Conservation (phyloP, 805 yeast genomes). For the Ogataea nakhonphanomensis region DNA sequence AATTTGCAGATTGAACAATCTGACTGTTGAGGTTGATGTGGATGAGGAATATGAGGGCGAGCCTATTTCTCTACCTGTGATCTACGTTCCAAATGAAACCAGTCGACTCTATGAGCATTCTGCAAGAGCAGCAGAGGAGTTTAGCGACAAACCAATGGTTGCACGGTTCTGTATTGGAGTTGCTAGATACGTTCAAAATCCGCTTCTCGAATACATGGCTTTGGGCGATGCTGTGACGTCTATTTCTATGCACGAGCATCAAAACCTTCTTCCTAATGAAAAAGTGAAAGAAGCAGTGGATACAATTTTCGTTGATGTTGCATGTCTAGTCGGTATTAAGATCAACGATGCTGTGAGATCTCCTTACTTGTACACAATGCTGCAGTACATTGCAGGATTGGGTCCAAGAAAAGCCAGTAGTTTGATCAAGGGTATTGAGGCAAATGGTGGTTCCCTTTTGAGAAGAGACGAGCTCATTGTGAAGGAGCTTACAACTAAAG, state of each 20-base stretch:
- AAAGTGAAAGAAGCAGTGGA: slow-evolving; percentile 63
- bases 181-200: slow-evolving; percentile 90
- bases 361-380: slow-evolving; percentile 60
- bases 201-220: slow-evolving; percentile 84
- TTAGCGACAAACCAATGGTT: slow-evolving; percentile 77
- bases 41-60: slow-evolving; percentile 32
- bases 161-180: slow-evolving; percentile 83
- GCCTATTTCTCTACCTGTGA: slow-evolving; percentile 48
- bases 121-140: slow-evolving; percentile 68
- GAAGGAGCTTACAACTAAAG: slow-evolving; percentile 71
- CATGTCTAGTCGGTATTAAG: slow-evolving; percentile 89
- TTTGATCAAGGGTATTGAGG: slow-evolving; percentile 73
- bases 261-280: slow-evolving; percentile 64
- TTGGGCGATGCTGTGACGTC: slow-evolving; percentile 72
- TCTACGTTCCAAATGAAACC: slow-evolving; percentile 91
- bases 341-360: slow-evolving; percentile 85
- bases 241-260: slow-evolving; percentile 64
- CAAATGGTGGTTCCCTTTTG: slow-evolving; percentile 56
- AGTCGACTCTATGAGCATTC: slow-evolving; percentile 87
- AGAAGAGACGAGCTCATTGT: slow-evolving; percentile 82
- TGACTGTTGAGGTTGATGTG: slow-evolving; percentile 49
- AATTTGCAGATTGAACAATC: slow-evolving; percentile 53
- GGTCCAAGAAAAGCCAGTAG: slow-evolving; percentile 96
- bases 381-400: slow-evolving; percentile 83
- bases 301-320: slow-evolving; percentile 82